phyloP scores from a whole-genome alignment of 441 rosid genomes.

The Euphorbia celastroides region DNA sequence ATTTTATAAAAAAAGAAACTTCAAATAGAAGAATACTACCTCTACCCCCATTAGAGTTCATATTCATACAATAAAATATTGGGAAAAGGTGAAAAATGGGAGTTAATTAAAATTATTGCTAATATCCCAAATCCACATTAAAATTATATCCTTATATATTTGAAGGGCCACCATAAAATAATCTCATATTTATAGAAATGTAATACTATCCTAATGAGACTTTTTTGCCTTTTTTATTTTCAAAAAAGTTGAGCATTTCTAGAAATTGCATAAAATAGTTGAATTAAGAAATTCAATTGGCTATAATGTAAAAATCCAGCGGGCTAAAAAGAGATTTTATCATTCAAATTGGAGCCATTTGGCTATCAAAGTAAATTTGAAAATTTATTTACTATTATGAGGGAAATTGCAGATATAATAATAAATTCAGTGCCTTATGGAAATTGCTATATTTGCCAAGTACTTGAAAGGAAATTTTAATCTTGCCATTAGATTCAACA shows the following conservation, averaged over 20 bases:
- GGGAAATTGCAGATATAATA: slow-evolving; percentile 1
- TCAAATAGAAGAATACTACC: too few relatives aligned
- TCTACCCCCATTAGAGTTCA: too few relatives aligned
- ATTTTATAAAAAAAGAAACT: too few relatives aligned
- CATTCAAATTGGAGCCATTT: background rate
- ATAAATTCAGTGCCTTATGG: background rate
- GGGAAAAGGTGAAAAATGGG: too few relatives aligned
- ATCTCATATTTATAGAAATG: background rate
- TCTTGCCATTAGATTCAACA: slow-evolving; percentile 1
- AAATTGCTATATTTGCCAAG: background rate
- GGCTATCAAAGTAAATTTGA: background rate
- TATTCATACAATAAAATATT: too few relatives aligned
- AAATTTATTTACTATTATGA: background rate
- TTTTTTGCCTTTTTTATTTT: too few relatives aligned
- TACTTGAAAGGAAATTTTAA: background rate
- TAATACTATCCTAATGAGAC: background rate
- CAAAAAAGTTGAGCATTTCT: too few relatives aligned
- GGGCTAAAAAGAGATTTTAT: background rate
- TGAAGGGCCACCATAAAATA: background rate
- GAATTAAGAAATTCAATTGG: background rate
- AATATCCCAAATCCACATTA: too few relatives aligned
- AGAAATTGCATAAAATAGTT: background rate
- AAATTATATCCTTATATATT: background rate
- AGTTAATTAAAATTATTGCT: too few relatives aligned
- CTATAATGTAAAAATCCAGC: background rate